These are phyloP conservation scores for Geotrichum phurueaensis DNA, from an alignment of 1,139 yeast species.

Conservation along the genomic window DNA sequence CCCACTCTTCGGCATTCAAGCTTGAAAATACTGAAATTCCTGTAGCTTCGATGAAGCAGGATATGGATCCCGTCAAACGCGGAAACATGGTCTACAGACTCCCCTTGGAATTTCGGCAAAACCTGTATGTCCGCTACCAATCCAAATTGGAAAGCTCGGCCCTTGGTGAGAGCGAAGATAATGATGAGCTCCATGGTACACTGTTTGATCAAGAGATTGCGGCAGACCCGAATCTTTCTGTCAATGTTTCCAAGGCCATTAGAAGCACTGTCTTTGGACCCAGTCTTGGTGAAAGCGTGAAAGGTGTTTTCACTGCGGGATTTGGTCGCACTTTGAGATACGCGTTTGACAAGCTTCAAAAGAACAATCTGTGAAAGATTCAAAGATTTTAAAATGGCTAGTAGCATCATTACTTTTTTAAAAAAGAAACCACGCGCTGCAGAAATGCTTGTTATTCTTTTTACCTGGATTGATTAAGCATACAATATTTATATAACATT, in stretches of 20 bases:
- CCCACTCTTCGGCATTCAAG: constrained; percentile 20
- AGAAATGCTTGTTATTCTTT: no score
- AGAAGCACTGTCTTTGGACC: constrained; percentile 60
- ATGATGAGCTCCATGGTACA: constrained; percentile 15
- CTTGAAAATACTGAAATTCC: constrained; percentile 23
- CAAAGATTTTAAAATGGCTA: neutral
- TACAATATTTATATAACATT: no score
- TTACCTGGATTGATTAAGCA: no score
- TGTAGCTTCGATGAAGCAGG: constrained; percentile 33
- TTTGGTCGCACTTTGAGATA: constrained; percentile 63
- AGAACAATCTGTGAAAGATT: constrained; percentile 21
- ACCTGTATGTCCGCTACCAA: constrained; percentile 42
- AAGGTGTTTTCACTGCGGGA: constrained; percentile 89
- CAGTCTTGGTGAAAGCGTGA: constrained; percentile 66
- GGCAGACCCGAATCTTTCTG: constrained; percentile 37
- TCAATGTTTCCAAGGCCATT: constrained; percentile 44
- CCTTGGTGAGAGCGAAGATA: constrained; percentile 1
- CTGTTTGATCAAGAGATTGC: constrained; percentile 40
- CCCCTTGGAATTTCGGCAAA: constrained; percentile 49
- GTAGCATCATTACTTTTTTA: no score
- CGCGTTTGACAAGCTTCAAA: constrained; percentile 62
- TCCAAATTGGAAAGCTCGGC: constrained; percentile 28
- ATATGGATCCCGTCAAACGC: constrained; percentile 34
- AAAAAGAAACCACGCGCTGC: no score
- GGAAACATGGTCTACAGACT: constrained; percentile 40